phyloP scores from a whole-genome alignment of 164 flowering plant genomes.

The Cinnamomum micranthum region DNA sequence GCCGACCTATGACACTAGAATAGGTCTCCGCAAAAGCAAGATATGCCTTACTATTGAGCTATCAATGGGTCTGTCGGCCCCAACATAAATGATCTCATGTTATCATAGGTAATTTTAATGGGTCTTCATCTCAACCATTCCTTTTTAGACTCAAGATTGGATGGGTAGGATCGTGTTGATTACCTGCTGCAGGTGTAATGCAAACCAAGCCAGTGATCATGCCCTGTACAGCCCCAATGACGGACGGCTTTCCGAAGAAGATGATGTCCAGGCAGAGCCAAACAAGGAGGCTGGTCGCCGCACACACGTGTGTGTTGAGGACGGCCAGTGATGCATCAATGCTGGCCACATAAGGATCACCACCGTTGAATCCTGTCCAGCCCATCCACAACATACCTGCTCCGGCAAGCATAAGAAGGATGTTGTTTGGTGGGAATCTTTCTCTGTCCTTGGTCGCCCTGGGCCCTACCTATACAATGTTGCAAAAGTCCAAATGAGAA shows the following conservation, averaged over 20 bases:
- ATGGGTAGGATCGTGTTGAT: not conserved
- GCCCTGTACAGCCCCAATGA: slow-evolving; percentile 34
- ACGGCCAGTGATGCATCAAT: slow-evolving; percentile 29
- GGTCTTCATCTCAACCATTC: not conserved
- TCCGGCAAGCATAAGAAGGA: slow-evolving; percentile 25
- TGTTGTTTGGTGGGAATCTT: slow-evolving; percentile 31
- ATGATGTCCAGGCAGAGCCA: slow-evolving; percentile 28
- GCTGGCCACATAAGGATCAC: slow-evolving; percentile 24
- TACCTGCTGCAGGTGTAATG: slow-evolving; percentile 24
- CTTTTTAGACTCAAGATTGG: not conserved
- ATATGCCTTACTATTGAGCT: too few species aligned
- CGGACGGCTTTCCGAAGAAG: slow-evolving; percentile 33
- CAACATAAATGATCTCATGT: not conserved
- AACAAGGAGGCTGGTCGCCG: slow-evolving; percentile 30
- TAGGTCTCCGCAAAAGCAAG: too few species aligned
- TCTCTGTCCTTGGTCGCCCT: slow-evolving; percentile 24
- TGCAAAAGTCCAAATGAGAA: too few species aligned
- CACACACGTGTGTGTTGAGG: slow-evolving; percentile 26
- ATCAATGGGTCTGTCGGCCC: not conserved
- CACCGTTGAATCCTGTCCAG: slow-evolving; percentile 33
- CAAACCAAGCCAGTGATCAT: slow-evolving; percentile 37
- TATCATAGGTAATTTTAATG: not conserved
- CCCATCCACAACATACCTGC: slow-evolving; percentile 37
- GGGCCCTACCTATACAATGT: slow-evolving; percentile 25
- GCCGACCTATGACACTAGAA: not conserved